A percentile compares a stretch with the other conserved stretches of the same genome.
Evolutionary conservation across 1,284 basidiomycete species (phyloP).

Genomic region (Peniophora sp.): DNA sequence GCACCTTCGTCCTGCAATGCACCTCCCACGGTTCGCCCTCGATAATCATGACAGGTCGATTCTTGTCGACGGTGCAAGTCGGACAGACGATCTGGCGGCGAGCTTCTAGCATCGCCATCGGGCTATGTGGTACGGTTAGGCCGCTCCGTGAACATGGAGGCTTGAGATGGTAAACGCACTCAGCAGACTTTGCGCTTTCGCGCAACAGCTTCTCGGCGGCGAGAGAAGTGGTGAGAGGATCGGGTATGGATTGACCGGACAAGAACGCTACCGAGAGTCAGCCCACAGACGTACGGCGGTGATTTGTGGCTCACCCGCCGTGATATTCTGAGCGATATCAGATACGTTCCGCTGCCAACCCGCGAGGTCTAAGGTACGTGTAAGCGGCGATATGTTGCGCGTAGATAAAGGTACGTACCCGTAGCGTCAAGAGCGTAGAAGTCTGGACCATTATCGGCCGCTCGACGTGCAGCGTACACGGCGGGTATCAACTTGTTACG

Average conservation of each 20-base stretch:
- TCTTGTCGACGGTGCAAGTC: slow-evolving; percentile 57
- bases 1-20: slow-evolving; percentile 56
- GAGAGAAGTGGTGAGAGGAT: slow-evolving; percentile 51
- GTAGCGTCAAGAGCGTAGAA: slow-evolving; percentile 72
- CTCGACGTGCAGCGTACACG: slow-evolving; percentile 41
- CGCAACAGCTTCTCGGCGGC: slow-evolving; percentile 44
- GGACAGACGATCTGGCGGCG: slow-evolving; percentile 59
- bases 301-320: slow-evolving; percentile 1
- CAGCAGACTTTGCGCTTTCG: slow-evolving; percentile 33
- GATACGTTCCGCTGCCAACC: slow-evolving; percentile 1
- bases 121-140: slow-evolving; percentile 30
- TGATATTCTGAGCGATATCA: background rate
- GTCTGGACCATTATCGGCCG: slow-evolving; percentile 24
- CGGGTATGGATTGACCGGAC: slow-evolving; percentile 38
- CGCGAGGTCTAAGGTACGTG: background rate
- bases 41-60: slow-evolving; percentile 70
- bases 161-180: slow-evolving; percentile 28
- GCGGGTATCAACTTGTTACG: slow-evolving; percentile 84
- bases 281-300: too few species aligned
- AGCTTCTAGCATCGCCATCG: slow-evolving; percentile 45
- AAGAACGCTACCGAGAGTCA: slow-evolving; percentile 57
- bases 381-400: slow-evolving; percentile 2
- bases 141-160: slow-evolving; percentile 9
- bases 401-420: slow-evolving; percentile 33
- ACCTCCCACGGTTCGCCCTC: slow-evolving; percentile 56